Evolutionary conservation across 345 rosid genomes (phyloP).

Genomic region (Citrus sp.): DNA sequence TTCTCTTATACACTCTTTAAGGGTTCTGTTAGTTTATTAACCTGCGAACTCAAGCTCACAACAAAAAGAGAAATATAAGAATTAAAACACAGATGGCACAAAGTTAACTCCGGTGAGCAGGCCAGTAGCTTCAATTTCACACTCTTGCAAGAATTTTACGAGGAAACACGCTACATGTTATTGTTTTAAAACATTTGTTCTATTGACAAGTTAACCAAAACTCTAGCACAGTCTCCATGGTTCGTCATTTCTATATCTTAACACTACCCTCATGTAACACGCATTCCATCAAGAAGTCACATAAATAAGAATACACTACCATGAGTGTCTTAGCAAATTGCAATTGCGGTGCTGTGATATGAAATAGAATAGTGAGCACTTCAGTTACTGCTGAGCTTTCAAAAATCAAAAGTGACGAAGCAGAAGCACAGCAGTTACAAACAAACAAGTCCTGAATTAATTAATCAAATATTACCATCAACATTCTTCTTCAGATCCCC

Average conservation of each 20-base stretch:
- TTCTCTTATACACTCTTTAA: neutral
- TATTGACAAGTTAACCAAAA: neutral
- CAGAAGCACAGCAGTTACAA: no score
- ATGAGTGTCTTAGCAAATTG: no score
- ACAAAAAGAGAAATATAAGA: neutral
- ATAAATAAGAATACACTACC: neutral
- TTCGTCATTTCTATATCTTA: neutral
- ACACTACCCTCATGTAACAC: neutral
- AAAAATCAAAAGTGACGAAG: no score
- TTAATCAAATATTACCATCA: slow-evolving; percentile 7
- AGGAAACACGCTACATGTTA: neutral
- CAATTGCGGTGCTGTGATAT: no score
- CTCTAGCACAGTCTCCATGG: neutral
- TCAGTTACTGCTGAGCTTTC: no score
- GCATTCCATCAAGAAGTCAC: neutral
- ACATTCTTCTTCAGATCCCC: slow-evolving; percentile 21
- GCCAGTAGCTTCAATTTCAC: neutral
- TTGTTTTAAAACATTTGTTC: neutral
- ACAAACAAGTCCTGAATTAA: no score
- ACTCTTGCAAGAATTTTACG: neutral
- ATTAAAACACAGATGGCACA: neutral
- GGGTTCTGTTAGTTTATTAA: neutral
- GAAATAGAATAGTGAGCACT: no score
- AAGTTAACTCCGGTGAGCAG: neutral
- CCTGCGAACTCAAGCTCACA: neutral